phyloP scores from a whole-genome alignment of 139 green algal species.

The Nannochloris sp. region DNA sequence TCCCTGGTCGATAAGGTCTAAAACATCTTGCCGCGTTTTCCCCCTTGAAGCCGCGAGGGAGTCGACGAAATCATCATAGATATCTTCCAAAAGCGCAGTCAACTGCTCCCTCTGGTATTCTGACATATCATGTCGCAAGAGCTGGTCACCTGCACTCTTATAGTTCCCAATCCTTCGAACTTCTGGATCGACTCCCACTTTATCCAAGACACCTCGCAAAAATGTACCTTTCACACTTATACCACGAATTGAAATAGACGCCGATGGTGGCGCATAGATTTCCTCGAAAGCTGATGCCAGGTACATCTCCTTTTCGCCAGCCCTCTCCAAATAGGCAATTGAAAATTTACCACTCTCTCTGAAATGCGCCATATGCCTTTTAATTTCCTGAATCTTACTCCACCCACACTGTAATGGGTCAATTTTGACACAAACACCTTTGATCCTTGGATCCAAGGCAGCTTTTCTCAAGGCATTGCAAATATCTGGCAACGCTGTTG shows the following conservation, averaged over 20 bases:
- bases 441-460: conserved; percentile 73
- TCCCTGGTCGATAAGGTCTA: conserved; percentile 65
- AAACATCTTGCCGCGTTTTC: conserved; percentile 57
- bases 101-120: conserved; percentile 72
- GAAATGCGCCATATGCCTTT: conserved; percentile 65
- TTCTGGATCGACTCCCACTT: conserved; percentile 83
- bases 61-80: conserved; percentile 64
- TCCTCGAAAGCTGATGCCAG: conserved; percentile 73
- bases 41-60: conserved; percentile 46
- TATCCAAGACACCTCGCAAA: conserved; percentile 82
- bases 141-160: conserved; percentile 79
- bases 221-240: conserved; percentile 75
- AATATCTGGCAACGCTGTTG: conserved; percentile 48
- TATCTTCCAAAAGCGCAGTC: conserved; percentile 75
- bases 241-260: conserved; percentile 65
- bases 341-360: conserved; percentile 71
- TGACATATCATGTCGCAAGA: conserved; percentile 78
- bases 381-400: conserved; percentile 67
- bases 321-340: conserved; percentile 75
- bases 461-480: conserved; percentile 72
- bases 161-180: conserved; percentile 76
- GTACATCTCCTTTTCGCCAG: conserved; percentile 88
- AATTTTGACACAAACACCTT: conserved; percentile 76
- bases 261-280: conserved; percentile 75
- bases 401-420: conserved; percentile 54